Evolutionary conservation across 2,329 filamentous ascomycete genomes (phyloP).

Genomic region (Alternaria sp.): DNA sequence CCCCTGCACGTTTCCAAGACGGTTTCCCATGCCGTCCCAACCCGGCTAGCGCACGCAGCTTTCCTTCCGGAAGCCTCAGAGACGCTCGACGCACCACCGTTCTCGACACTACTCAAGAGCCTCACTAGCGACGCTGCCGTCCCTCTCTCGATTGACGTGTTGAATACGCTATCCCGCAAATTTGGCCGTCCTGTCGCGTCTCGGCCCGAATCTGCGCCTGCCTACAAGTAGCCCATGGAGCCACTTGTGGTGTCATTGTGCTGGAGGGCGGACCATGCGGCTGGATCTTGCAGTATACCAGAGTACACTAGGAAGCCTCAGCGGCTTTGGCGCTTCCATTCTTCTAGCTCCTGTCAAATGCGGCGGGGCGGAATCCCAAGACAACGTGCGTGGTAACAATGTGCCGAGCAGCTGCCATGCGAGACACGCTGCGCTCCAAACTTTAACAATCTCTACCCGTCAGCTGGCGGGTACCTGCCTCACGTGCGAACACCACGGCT

Average conservation of each 20-base stretch:
- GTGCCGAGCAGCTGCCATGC: neutral
- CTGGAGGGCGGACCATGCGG: neutral
- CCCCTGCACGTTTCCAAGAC: neutral
- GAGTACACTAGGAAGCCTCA: neutral
- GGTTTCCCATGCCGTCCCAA: neutral
- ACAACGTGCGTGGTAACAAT: neutral
- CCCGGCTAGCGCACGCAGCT: neutral
- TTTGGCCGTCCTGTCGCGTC: neutral
- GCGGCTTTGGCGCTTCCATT: constrained; percentile 9
- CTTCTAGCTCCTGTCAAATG: neutral
- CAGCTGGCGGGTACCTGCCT: constrained; percentile 1
- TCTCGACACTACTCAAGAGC: neutral
- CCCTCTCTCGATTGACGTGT: constrained; percentile 2
- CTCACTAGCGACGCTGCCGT: neutral
- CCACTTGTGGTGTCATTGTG: constrained; percentile 3
- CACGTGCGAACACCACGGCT: constrained; percentile 3
- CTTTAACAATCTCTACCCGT: neutral
- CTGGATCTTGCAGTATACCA: constrained; percentile 3
- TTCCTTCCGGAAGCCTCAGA: neutral
- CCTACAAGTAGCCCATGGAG: constrained; percentile 1
- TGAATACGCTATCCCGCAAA: constrained; percentile 2
- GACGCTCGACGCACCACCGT: neutral
- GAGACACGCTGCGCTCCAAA: neutral
- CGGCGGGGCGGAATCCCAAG: neutral
- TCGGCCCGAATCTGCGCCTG: neutral